Conservation (phyloP, 306 rosid genomes). For the Glycine tomentella region DNA sequence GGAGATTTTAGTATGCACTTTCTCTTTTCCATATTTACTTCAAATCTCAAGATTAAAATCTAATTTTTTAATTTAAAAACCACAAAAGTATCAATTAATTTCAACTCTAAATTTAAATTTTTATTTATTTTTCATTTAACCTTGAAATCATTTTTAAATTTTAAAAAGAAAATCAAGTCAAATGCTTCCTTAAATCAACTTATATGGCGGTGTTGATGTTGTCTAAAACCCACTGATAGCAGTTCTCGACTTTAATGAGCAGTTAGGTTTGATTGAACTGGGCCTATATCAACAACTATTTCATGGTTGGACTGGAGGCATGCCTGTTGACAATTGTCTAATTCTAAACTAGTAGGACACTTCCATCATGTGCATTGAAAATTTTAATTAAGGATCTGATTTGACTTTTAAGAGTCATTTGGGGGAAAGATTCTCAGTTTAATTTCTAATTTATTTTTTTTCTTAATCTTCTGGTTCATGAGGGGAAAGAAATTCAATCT, state of each 20-base stretch:
- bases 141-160: background rate
- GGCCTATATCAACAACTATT: constrained; percentile 42
- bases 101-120: background rate
- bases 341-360: background rate
- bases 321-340: background rate
- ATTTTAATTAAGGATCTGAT: background rate
- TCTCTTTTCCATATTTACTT: background rate
- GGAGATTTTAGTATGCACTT: background rate
- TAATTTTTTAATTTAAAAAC: no score
- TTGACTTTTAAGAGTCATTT: background rate
- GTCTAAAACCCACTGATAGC: background rate
- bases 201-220: constrained; percentile 23
- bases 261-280: constrained; percentile 27
- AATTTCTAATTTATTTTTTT: no score
- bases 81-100: background rate
- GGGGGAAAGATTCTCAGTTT: no score
- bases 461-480: no score
- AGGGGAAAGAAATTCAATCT: no score
- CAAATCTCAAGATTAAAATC: background rate
- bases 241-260: background rate
- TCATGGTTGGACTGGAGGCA: constrained; percentile 30
- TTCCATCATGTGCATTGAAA: background rate
- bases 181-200: background rate
- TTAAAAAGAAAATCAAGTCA: background rate
- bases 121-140: background rate